Conservation (phyloP, 2,329 filamentous ascomycete genomes). For the Aspergillus amoenus region DNA sequence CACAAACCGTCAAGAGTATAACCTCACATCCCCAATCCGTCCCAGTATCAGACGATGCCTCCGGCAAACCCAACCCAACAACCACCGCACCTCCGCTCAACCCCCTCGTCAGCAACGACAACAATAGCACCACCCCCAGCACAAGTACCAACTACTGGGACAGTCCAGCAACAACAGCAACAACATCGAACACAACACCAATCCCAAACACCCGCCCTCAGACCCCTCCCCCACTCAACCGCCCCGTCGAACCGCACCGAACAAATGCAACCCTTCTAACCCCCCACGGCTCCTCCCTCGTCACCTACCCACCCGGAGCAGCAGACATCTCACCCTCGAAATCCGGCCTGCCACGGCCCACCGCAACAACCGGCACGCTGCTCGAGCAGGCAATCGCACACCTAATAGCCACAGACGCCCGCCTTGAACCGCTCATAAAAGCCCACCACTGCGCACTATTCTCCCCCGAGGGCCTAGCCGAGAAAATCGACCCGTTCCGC, state of each 20-base stretch:
- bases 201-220: constrained; percentile 46
- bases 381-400: constrained; percentile 74
- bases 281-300: constrained; percentile 44
- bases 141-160: constrained; percentile 29
- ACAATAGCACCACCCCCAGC: constrained; percentile 21
- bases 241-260: constrained; percentile 48
- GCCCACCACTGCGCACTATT: constrained; percentile 77
- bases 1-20: background rate
- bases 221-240: constrained; percentile 43
- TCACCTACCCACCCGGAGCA: constrained; percentile 47
- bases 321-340: constrained; percentile 43
- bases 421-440: constrained; percentile 70
- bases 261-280: constrained; percentile 52
- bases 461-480: constrained; percentile 75
- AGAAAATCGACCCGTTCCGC: constrained; percentile 85
- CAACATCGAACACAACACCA: constrained; percentile 7
- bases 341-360: constrained; percentile 41
- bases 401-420: constrained; percentile 70
- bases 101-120: constrained; percentile 1
- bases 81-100: constrained; percentile 4
- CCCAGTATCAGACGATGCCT: background rate
- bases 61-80: background rate
- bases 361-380: constrained; percentile 67
- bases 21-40: background rate
- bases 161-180: constrained; percentile 9